Conservation (phyloP, 352 stramenopile genomes). For the Phytophthora pseudosyringae region DNA sequence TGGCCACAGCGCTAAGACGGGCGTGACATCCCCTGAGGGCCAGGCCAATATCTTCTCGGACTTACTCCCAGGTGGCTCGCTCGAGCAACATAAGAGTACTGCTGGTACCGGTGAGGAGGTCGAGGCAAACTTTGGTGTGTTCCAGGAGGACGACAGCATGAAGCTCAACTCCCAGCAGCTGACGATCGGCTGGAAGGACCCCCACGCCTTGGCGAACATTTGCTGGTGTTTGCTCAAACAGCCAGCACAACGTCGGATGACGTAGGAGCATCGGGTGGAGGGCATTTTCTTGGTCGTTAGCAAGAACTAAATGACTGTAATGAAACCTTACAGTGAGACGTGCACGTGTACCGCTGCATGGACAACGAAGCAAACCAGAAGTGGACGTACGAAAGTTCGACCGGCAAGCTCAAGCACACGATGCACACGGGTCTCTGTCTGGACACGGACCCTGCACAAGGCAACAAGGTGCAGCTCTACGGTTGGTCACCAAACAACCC, state of each 20-base stretch:
- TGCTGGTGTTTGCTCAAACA: too few species aligned
- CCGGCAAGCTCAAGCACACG: constrained; percentile 52
- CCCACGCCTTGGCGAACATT: constrained; percentile 32
- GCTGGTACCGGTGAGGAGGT: constrained; percentile 51
- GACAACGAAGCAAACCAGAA: constrained; percentile 69
- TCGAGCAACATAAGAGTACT: too few species aligned
- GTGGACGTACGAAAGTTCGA: constrained; percentile 62
- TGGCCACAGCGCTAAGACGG: constrained; percentile 37
- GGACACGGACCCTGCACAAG: constrained; percentile 48
- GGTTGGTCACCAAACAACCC: constrained; percentile 56
- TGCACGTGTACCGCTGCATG: constrained; percentile 64
- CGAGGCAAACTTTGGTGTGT: constrained; percentile 73
- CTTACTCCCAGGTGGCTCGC: constrained; percentile 62
- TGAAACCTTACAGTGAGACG: too few species aligned
- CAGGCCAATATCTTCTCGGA: constrained; percentile 72
- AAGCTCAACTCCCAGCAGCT: constrained; percentile 65
- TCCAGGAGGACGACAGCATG: constrained; percentile 56
- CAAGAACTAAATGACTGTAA: too few species aligned
- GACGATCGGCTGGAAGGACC: constrained; percentile 42
- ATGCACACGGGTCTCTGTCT: constrained; percentile 65
- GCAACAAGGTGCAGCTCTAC: constrained; percentile 70
- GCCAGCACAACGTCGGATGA: too few species aligned
- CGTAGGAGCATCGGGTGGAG: too few species aligned
- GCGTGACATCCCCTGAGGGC: constrained; percentile 49
- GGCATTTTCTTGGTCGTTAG: too few species aligned